Evolutionary conservation across 345 rosid genomes (phyloP).

Genomic region (Acer negundo): DNA sequence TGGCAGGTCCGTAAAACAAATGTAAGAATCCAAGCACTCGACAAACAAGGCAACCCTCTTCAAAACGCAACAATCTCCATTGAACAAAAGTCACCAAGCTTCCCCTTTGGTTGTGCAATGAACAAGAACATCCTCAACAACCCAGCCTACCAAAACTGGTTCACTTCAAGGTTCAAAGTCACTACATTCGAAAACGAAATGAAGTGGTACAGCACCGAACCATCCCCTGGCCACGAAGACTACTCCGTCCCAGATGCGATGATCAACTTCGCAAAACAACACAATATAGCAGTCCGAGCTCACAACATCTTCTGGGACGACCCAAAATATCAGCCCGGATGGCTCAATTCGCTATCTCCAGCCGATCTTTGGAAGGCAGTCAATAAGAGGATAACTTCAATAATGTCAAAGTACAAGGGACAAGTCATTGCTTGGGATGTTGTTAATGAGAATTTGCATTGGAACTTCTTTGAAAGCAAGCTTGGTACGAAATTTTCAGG

Average conservation of each 20-base stretch:
- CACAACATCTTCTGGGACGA: constrained; percentile 78
- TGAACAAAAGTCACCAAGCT: constrained; percentile 32
- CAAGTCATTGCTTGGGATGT: constrained; percentile 72
- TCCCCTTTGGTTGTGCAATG: constrained; percentile 70
- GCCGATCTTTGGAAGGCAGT: constrained; percentile 35
- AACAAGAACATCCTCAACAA: constrained; percentile 65
- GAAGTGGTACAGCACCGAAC: constrained; percentile 82
- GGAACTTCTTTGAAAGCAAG: constrained; percentile 51
- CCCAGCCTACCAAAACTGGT: constrained; percentile 64
- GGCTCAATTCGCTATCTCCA: constrained; percentile 49
- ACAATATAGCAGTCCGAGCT: constrained; percentile 56
- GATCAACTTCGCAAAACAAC: constrained; percentile 45
- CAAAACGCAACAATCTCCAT: constrained; percentile 53
- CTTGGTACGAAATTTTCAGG: constrained; percentile 46
- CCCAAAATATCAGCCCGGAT: constrained; percentile 44
- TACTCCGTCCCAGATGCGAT: constrained; percentile 60
- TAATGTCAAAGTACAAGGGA: constrained; percentile 60
- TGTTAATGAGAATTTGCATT: constrained; percentile 70
- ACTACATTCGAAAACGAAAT: constrained; percentile 69
- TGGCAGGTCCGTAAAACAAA: constrained; percentile 43
- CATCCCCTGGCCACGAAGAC: constrained; percentile 42
- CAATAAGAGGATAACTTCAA: constrained; percentile 36
- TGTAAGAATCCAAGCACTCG: constrained; percentile 50
- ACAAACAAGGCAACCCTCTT: constrained; percentile 46
- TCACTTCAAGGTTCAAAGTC: constrained; percentile 62